phyloP scores from a whole-genome alignment of 1,284 basidiomycete species.

The Caloboletus firmus region DNA sequence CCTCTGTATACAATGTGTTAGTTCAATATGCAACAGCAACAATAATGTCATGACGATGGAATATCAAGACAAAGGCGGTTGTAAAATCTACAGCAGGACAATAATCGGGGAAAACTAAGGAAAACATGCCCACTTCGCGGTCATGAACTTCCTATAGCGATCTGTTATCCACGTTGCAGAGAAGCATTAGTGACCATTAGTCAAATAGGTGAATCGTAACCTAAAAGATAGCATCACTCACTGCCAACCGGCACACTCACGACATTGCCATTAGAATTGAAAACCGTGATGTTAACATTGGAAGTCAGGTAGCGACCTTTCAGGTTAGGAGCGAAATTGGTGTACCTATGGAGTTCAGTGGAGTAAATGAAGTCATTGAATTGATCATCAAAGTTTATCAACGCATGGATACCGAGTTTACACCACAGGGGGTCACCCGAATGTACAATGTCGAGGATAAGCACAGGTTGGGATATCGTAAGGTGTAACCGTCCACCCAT shows the following conservation, averaged over 20 bases:
- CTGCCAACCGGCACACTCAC: conserved; percentile 66
- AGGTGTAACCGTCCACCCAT: not conserved
- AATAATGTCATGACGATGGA: not conserved
- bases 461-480: not conserved
- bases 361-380: not conserved
- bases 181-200: not conserved
- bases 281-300: conserved; percentile 81
- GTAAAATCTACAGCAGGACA: not conserved
- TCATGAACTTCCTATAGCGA: conserved; percentile 74
- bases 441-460: not conserved
- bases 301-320: conserved; percentile 79
- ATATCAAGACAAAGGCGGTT: not conserved
- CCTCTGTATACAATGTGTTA: conserved; percentile 44
- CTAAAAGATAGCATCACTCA: conserved; percentile 26
- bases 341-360: conserved; percentile 44
- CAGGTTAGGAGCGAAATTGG: conserved; percentile 72
- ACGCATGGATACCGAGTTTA: not conserved
- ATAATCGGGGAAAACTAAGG: not conserved
- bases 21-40: not conserved
- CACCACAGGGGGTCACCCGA: not conserved
- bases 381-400: not conserved
- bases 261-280: conserved; percentile 48
- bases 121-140: conserved; percentile 54
- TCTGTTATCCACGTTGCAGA: conserved; percentile 34
- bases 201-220: not conserved